Conservation (phyloP, 2,329 filamentous ascomycete species). For the Diplodia mutila region DNA sequence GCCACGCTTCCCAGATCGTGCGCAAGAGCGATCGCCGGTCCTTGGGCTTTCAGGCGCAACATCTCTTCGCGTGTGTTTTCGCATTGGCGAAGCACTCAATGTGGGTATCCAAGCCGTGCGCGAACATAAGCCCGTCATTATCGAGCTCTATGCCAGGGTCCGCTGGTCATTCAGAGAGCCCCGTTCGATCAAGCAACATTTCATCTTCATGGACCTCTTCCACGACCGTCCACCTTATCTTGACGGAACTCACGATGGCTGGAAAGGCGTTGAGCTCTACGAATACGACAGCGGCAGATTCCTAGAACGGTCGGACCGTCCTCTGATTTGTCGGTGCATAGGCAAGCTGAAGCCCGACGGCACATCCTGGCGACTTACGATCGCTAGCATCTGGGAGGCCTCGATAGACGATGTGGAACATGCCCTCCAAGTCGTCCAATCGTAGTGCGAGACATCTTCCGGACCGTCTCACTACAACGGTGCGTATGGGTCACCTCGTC, state of each 20-base stretch:
- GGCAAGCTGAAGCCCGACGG: constrained; percentile 53
- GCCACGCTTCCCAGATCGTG: constrained; percentile 53
- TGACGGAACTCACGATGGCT: constrained; percentile 52
- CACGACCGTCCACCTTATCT: constrained; percentile 61
- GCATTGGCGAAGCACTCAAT: constrained; percentile 63
- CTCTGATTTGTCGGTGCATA: constrained; percentile 53
- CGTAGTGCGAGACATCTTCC: not conserved
- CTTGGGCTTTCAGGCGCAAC: constrained; percentile 54
- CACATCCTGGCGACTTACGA: constrained; percentile 48
- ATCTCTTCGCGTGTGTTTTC: constrained; percentile 64
- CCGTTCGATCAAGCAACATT: constrained; percentile 57
- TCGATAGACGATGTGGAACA: constrained; percentile 59
- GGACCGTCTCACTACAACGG: constrained; percentile 10
- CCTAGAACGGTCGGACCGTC: constrained; percentile 38
- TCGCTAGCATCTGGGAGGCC: constrained; percentile 57
- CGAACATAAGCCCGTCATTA: constrained; percentile 52
- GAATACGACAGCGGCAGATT: constrained; percentile 50
- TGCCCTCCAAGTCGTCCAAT: constrained; percentile 49
- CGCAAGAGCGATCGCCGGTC: constrained; percentile 58
- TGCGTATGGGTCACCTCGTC: constrained; percentile 11
- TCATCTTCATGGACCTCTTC: constrained; percentile 67
- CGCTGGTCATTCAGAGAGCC: constrained; percentile 59
- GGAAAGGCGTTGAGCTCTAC: constrained; percentile 50
- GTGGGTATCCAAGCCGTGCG: constrained; percentile 52
- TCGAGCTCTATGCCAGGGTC: constrained; percentile 69